Percentiles rank a stretch among this genome's conserved stretches.
Conservation (phyloP, 495 filamentous ascomycete genomes). For the Aspergillus ellipticus region DNA sequence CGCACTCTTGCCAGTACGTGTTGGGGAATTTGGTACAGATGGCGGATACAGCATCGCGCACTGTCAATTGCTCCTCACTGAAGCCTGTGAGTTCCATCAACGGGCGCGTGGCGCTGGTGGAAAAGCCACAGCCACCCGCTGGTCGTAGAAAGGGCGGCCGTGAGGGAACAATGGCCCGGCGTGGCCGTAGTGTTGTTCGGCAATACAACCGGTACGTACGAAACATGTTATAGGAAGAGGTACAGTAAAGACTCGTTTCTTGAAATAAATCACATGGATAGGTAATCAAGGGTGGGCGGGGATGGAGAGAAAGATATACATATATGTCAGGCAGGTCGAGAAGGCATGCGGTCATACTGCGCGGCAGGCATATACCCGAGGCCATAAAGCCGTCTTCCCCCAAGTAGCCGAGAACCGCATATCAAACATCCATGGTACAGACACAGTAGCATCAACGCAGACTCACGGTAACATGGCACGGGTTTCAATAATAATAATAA, state of each 20-base stretch:
- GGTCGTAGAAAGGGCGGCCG: neutral
- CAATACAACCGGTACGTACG: neutral
- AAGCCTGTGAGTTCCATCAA: constrained; percentile 73
- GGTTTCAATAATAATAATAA: too few relatives aligned
- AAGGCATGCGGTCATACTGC: neutral
- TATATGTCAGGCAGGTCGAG: neutral
- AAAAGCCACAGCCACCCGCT: constrained; percentile 17
- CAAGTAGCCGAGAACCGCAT: neutral
- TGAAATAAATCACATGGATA: neutral
- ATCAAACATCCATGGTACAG: neutral
- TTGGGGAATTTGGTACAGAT: constrained; percentile 63
- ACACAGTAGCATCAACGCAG: neutral
- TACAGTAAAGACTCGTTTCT: neutral
- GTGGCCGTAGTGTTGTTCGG: neutral
- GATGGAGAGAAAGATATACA: neutral
- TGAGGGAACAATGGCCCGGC: neutral
- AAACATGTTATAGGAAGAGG: neutral
- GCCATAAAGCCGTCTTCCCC: neutral
- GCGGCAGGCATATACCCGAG: neutral
- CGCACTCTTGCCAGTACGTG: constrained; percentile 67
- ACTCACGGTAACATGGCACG: too few relatives aligned
- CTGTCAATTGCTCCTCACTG: constrained; percentile 64
- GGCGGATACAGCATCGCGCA: constrained; percentile 64
- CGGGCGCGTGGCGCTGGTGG: constrained; percentile 24
- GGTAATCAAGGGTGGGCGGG: neutral